A percentile compares a stretch with the other conserved stretches of the same genome.
Evolutionary conservation across 331 rosid genomes (phyloP).

Genomic region (Acacia concinna): DNA sequence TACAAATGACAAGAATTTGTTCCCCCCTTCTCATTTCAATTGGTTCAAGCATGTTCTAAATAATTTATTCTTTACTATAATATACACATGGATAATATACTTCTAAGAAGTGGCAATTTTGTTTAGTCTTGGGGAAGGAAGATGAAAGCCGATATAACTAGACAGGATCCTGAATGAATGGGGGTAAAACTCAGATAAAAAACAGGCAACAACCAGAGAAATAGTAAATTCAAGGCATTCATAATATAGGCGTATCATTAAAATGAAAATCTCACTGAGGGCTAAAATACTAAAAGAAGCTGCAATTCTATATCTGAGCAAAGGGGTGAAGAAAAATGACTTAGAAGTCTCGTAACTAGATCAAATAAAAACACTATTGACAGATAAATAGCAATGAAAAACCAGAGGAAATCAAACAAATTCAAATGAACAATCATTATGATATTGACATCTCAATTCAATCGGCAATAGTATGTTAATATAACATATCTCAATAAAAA

Average conservation of each 20-base stretch:
- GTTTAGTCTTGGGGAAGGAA: neutral
- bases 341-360: neutral
- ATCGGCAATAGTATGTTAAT: neutral
- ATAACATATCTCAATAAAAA: neutral
- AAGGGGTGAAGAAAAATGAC: slow-evolving; percentile 14
- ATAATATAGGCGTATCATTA: neutral
- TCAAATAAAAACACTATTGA: too few relatives aligned
- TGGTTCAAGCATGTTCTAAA: slow-evolving; percentile 23
- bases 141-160: neutral
- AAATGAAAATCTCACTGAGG: neutral
- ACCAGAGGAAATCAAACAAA: neutral
- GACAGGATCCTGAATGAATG: neutral
- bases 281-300: slow-evolving; percentile 19
- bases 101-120: neutral
- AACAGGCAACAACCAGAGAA: neutral
- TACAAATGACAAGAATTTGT: slow-evolving; percentile 33
- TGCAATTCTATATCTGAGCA: neutral
- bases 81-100: slow-evolving; percentile 21
- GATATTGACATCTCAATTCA: slow-evolving; percentile 1
- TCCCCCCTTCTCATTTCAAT: slow-evolving; percentile 18
- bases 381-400: neutral
- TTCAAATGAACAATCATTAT: neutral
- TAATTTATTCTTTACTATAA: neutral
- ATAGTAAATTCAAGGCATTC: neutral
- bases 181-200: neutral